Evolutionary conservation across 352 stramenopile genomes (phyloP), one percentile per base, ranked within the genome.

Genomic region (Phytophthora fragariae): DNA sequence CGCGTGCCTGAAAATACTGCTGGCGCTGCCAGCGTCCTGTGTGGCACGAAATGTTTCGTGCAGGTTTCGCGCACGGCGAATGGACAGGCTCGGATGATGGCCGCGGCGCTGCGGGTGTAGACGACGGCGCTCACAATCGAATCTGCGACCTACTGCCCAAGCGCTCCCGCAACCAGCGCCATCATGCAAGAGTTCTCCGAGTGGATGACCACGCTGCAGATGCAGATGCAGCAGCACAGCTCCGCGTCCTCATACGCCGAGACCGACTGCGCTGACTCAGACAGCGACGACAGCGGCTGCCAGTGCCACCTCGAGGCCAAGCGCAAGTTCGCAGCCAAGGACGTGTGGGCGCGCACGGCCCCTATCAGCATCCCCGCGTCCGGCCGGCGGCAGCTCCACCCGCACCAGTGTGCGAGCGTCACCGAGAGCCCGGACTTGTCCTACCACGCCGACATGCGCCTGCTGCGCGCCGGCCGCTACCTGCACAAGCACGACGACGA

Each of bases 211-310:
- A 65, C 80, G 29, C 62, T 89, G 58, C 78, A 73, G 47, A 24
- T 8, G 17, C 46, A 53, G 46, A 9, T 8, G 35, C 56, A 84
- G 24, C 63, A 82, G 44, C 68, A 81, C 33, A 88, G 82, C 62
- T 39, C 76, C 29, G 62, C 81, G n/a, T 90, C 82, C 11, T 91
- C 85, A 11, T 90, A 81, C 73, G 78, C 78, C 57, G 85, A 91
- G 66, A 92, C 85, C 29, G 72, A 82, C 54, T 78, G 61, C 50
- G 56, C 86, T n/a, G 82, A 92, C 66, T 85, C 72, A 49, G 79
- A 87, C 54, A 80, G 33, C 57, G 66, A 80, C 62, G 64, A 47
- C 66, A 55, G 70, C 64, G 75, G 80, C 41, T 65, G 19, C 55
- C 58, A 65, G 39, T 68, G 66, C 47, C 68, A 29, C 59, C 54